These are phyloP conservation scores for Nitzschia inconspicua DNA, from an alignment of 108 stramenopile genomes.

Conservation along the genomic window DNA sequence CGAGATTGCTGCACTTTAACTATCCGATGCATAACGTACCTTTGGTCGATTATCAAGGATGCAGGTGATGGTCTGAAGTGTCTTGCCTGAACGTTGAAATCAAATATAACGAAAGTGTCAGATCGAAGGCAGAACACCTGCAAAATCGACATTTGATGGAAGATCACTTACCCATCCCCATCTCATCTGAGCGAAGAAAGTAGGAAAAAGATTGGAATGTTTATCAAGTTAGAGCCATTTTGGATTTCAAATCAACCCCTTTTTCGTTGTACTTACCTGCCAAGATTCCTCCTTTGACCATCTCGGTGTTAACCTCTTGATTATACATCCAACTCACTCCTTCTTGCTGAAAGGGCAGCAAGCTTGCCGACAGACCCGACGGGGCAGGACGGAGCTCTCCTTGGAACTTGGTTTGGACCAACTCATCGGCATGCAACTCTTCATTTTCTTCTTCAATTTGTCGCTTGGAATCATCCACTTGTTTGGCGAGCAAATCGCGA, in stretches of 20 bases:
- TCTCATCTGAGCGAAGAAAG: constrained; percentile 20
- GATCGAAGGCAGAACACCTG: too few relatives aligned
- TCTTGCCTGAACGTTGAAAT: constrained; percentile 85
- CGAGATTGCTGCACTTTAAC: too few relatives aligned
- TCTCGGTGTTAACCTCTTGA: constrained; percentile 67
- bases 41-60: constrained; percentile 87
- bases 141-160: too few relatives aligned
- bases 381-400: constrained; percentile 76
- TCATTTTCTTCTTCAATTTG: constrained; percentile 68
- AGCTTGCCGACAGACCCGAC: constrained; percentile 61
- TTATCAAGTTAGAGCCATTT: background rate
- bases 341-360: constrained; percentile 97
- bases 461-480: constrained; percentile 48
- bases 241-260: background rate
- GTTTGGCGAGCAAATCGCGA: constrained; percentile 26
- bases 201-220: background rate
- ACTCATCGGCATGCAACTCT: constrained; percentile 84
- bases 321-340: constrained; percentile 91
- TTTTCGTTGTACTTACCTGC: constrained; percentile 48
- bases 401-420: constrained; percentile 79
- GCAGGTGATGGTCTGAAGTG: constrained; percentile 91
- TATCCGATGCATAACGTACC: constrained; percentile 27
- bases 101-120: too few relatives aligned
- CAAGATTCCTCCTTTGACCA: constrained; percentile 87
- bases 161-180: constrained; percentile 53